These are phyloP conservation scores for Butyriboletus loyo DNA, from an alignment of 768 basidiomycete species.

Conservation along the genomic window DNA sequence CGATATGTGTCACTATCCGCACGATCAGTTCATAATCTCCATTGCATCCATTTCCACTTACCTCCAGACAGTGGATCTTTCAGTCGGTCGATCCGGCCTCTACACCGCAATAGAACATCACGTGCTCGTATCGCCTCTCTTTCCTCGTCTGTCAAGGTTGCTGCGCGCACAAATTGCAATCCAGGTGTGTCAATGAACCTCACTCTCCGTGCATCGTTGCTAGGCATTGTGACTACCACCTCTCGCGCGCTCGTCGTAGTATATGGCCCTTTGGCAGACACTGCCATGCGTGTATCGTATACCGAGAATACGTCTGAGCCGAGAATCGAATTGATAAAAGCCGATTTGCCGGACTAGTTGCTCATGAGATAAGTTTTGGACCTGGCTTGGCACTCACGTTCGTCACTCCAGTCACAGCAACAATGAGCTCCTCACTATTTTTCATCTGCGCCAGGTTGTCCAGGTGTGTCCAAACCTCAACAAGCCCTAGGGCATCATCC, in stretches of 20 bases:
- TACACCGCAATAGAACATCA: constrained; percentile 76
- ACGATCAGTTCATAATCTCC: constrained; percentile 11
- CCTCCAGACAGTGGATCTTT: constrained; percentile 75
- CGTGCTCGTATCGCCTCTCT: constrained; percentile 37
- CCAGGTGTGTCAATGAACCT: constrained; percentile 87
- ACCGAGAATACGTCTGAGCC: constrained; percentile 50
- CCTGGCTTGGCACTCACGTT: constrained; percentile 52
- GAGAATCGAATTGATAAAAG: constrained; percentile 77
- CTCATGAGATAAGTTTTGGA: constrained; percentile 2
- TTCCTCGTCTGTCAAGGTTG: constrained; percentile 29
- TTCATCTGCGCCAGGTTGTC: constrained; percentile 46
- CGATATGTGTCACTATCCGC: constrained; percentile 59
- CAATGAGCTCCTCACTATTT: constrained; percentile 47
- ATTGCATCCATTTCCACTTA: constrained; percentile 36
- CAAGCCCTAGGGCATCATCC: constrained; percentile 63
- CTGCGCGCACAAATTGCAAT: constrained; percentile 48
- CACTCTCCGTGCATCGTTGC: constrained; percentile 40
- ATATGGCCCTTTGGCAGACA: constrained; percentile 50
- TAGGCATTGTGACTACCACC: constrained; percentile 47
- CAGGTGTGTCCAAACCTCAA: constrained; percentile 49
- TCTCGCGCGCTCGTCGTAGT: constrained; percentile 75
- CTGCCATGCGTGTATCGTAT: constrained; percentile 47
- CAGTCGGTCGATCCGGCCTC: constrained; percentile 79
- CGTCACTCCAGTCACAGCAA: constrained; percentile 81
- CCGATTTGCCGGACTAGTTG: constrained; percentile 77